Percentiles rank a stretch among this genome's conserved stretches.
Evolutionary conservation across 2,329 filamentous ascomycete species (phyloP).

Genomic region (Fusarium neocosmosporiellum): DNA sequence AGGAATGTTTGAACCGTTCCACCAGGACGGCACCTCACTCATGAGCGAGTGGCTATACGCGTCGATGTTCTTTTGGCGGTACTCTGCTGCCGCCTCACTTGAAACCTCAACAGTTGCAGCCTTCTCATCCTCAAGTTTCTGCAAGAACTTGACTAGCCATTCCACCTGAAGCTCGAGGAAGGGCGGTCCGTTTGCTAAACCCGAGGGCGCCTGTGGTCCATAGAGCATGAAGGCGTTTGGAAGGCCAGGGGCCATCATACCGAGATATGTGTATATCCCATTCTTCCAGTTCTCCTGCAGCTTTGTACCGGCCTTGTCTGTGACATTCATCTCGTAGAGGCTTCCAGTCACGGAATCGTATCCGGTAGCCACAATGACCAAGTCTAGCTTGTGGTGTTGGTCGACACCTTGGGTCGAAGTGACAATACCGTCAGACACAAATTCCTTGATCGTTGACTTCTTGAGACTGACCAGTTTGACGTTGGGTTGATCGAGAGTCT

Average conservation of each 20-base stretch:
- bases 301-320: constrained; percentile 18
- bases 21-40: background rate
- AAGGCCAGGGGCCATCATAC: constrained; percentile 34
- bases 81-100: background rate
- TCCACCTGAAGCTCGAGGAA: constrained; percentile 35
- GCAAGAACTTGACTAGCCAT: constrained; percentile 11
- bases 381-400: constrained; percentile 27
- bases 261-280: constrained; percentile 34
- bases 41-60: background rate
- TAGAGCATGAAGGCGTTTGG: constrained; percentile 42
- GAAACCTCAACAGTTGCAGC: background rate
- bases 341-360: constrained; percentile 39
- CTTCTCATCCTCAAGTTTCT: constrained; percentile 1
- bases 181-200: constrained; percentile 25
- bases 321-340: constrained; percentile 36
- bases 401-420: constrained; percentile 46
- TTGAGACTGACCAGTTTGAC: constrained; percentile 60
- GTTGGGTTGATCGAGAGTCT: constrained; percentile 58
- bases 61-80: background rate
- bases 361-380: constrained; percentile 42
- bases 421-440: constrained; percentile 54
- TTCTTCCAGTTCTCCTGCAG: constrained; percentile 26
- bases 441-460: constrained; percentile 53
- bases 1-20: background rate
- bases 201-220: constrained; percentile 34